These are phyloP conservation scores for Aspergillus floridensis DNA, from an alignment of 2,329 filamentous ascomycete genomes.

Conservation along the genomic window DNA sequence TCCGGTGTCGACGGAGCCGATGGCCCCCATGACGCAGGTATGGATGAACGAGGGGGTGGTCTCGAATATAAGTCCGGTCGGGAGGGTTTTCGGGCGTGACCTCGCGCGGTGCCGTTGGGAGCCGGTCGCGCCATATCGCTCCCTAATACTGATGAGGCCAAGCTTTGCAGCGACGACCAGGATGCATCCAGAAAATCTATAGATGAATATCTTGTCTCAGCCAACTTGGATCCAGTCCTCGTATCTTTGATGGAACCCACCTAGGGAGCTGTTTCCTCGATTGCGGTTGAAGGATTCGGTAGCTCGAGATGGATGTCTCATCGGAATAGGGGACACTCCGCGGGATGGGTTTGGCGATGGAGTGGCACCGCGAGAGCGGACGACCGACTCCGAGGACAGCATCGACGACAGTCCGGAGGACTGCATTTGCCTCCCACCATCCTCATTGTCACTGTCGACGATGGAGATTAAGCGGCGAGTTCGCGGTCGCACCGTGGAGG, in stretches of 20 bases:
- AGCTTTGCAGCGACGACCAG: slow-evolving; percentile 49
- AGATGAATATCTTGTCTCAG: slow-evolving; percentile 27
- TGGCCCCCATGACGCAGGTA: slow-evolving; percentile 43
- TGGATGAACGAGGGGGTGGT: slow-evolving; percentile 24
- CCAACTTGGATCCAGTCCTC: slow-evolving; percentile 22
- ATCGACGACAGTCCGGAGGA: slow-evolving; percentile 29
- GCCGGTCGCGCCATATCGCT: slow-evolving; percentile 34
- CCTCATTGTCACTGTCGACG: slow-evolving; percentile 37
- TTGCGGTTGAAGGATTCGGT: slow-evolving; percentile 25
- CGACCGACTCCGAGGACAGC: slow-evolving; percentile 31
- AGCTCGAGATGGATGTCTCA: slow-evolving; percentile 36
- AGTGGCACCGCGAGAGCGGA: slow-evolving; percentile 41
- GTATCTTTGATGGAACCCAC: slow-evolving; percentile 22
- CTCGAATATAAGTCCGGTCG: slow-evolving; percentile 32
- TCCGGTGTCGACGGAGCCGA: slow-evolving; percentile 30
- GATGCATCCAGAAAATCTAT: slow-evolving; percentile 45
- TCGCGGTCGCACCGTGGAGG: slow-evolving; percentile 44
- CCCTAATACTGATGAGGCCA: slow-evolving; percentile 50
- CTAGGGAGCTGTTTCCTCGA: slow-evolving; percentile 25
- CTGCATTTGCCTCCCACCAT: slow-evolving; percentile 21
- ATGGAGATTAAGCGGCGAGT: slow-evolving; percentile 45
- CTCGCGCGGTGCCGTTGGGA: slow-evolving; percentile 26
- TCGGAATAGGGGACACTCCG: slow-evolving; percentile 39
- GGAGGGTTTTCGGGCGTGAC: slow-evolving; percentile 38
- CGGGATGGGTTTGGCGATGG: slow-evolving; percentile 40